A percentile compares a stretch with the other conserved stretches of the same genome.
These are phyloP conservation scores for Talaromyces rugulosus DNA, from an alignment of 2,329 filamentous ascomycete species.

Conservation along the genomic window DNA sequence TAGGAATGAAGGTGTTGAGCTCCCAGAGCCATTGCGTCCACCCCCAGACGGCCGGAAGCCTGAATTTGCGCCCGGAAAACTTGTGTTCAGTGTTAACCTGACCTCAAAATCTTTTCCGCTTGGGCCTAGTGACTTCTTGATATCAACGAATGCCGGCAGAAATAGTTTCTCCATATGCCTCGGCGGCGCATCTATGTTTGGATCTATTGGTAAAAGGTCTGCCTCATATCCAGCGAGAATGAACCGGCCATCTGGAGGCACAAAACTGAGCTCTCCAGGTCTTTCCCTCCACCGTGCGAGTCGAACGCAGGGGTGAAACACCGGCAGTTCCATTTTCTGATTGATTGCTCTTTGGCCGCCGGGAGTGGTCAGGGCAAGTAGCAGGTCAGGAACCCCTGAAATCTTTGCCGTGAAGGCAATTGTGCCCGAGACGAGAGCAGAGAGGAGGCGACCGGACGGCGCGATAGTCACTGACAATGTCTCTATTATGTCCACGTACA, in stretches of 20 bases:
- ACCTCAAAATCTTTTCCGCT: constrained; percentile 85
- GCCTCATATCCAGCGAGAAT: constrained; percentile 93
- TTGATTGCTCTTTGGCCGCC: constrained; percentile 74
- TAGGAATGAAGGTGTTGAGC: constrained; percentile 46
- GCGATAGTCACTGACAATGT: constrained; percentile 82
- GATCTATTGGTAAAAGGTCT: constrained; percentile 72
- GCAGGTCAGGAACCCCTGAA: constrained; percentile 87
- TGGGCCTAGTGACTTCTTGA: constrained; percentile 73
- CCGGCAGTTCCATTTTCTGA: constrained; percentile 75
- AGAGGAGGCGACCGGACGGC: constrained; percentile 80
- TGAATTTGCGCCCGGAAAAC: constrained; percentile 52
- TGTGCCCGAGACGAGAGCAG: constrained; percentile 83
- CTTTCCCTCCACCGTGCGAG: constrained; percentile 84
- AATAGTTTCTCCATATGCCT: constrained; percentile 62
- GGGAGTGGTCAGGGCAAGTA: constrained; percentile 72
- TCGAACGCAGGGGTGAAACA: constrained; percentile 94
- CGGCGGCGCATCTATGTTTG: constrained; percentile 52
- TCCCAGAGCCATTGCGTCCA: constrained; percentile 40
- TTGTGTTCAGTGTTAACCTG: constrained; percentile 65
- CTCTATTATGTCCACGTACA: constrained; percentile 95
- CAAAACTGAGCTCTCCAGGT: constrained; percentile 89
- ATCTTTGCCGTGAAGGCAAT: constrained; percentile 95
- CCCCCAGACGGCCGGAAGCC: constrained; percentile 34
- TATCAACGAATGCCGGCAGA: constrained; percentile 75
- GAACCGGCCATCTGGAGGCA: constrained; percentile 91